Evolutionary conservation across 2,329 filamentous ascomycete species (phyloP), one percentile per base, ranked within the genome.

Genomic region (Cercospora zeina): DNA sequence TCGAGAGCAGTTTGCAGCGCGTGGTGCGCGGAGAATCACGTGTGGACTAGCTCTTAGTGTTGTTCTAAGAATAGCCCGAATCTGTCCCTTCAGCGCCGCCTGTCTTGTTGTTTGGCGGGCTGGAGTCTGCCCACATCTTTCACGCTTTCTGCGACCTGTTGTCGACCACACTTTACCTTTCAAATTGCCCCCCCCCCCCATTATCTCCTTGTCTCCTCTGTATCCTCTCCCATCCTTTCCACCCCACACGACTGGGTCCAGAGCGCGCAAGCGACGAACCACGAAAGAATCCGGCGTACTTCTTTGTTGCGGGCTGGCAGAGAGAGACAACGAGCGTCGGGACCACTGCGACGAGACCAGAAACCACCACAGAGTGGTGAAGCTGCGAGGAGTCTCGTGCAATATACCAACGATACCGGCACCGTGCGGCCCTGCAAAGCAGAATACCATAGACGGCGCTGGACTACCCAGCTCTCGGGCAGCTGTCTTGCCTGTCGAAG

Each of bases 81-180:
- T 21, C 47, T 11, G 47, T 51, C 47, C 47, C 47, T 33, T 51
- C 24, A 33, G 47, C 39, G 39, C 39, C 39, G 39, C 13, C 39
- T 31, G 47, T 51, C 47, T 27, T 27, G 24, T 51, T 51, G 47
- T 51, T 33, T 51, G 30, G 47, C 47, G 24, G 47, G 47, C 47
- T 51, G 47, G 47, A 51, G 24, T 31, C 47, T 51, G 47, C 47
- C 47, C 47, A 51, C 47, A 51, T n/a, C 24, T 27, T 33, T 30
- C 47, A 30, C 47, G 24, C 47, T 45, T 50, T 14, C 47, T 30
- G 30, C 47, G 30, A 51, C 47, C 30, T 51, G 47, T 51, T 21
- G 24, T 51, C 47, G 47, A 51, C 47, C 47, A 51, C 30, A 13
- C 30, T 51, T 21, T 51, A 51, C 30, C 47, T 33, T 30, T 51